Evolutionary conservation across 371 early-diverging fungal genomes (phyloP), one percentile per base, ranked within the genome.

Genomic region (Rhizomucor pusillus): DNA sequence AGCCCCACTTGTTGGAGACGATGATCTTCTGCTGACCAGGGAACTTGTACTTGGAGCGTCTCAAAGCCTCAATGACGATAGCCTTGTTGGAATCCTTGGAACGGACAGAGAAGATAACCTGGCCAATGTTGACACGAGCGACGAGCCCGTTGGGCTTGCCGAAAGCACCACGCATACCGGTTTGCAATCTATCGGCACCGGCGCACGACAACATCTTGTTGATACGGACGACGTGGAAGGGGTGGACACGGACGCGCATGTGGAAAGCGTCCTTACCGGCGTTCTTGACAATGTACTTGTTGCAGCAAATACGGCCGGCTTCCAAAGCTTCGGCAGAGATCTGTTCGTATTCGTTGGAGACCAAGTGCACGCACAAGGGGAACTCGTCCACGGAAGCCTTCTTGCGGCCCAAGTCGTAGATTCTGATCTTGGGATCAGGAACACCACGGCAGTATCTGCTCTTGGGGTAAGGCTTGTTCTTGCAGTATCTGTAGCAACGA

Each of bases 201-300:
- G 99, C 99, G 83, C 99, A 99, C 63, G 99, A 99, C 90, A 99
- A 91, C 99, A 99, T 99, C 89, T 99, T 99, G 91, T 99, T 99
- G 92, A 99, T 99, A 77, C 99, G 96, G 66, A 99, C 81, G 51
- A 99, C 99, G 87, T 99, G 99, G 89, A 90, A 98, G 48, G 99
- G 99, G 83, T 99, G 99, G 64, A 99, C 98, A 70, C 98, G 93
- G 54, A 99, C 85, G 71, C 99, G 90, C 91, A 99, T 84, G 87
- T 99, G 99, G 97, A 99, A 99, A 51, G 97, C 93, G 71, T 99
- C 99, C 90, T 99, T 99, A 63, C 99, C 99, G 52, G 97, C 81
- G 67, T 79, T 82, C 90, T 98, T 99, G 77, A 94, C 79, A 76
- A 99, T 97, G 90, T 99, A 99, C 91, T 99, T 99, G 95, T 99